Evolutionary conservation across 2,329 filamentous ascomycete species (phyloP), one percentile per base, ranked within the genome.

Genomic region (Hirsutella rhossiliensis): DNA sequence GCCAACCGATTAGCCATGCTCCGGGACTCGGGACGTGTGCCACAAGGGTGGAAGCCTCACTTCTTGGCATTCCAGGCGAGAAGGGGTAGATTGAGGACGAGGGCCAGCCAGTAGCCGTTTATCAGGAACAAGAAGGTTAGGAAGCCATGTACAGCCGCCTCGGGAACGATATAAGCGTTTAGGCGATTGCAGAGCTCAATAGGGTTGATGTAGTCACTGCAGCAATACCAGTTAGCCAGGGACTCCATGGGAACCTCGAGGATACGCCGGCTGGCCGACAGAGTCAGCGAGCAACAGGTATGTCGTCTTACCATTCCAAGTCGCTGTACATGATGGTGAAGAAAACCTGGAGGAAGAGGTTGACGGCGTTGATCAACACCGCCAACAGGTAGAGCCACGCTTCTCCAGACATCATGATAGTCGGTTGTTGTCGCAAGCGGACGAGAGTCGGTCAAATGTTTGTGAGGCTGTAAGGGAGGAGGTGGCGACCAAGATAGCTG

Each of bases 321-420:
- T 98, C 92, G 68, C 87, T 95, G 73, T 97, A 98, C 94, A 98
- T 98, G 63, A 98, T 98, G 47, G 92, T 98, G 74, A 98, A 98
- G 78, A 98, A 98, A 58, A 98, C 92, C 73, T 98, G 94, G 46
- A 98, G 78, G 70, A 98, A 98, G 62, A 98, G 79, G 76, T 98
- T 98, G 80, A 98, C 89, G 73, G 92, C 92, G 74, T 98, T 98
- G 75, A 98, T 94, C 65, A 98, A 78, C 68, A 98, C 94, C 70
- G 90, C 83, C 69, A 98, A 77, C 59, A 98, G 82, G 74, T 94
- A 98, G 65, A 98, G 75, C 92, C 92, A 96, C 66, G 89, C 89
- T 78, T 96, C 89, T 68, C 89, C 89, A 61, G 89, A 95, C 89
- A 96, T 96, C 54, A 64, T 66, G 52, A 45, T 47, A 41, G 28